Base-by-base conservation (phyloP, 1,284 basidiomycete species). In the Pyrrhoderma noxium region DNA sequence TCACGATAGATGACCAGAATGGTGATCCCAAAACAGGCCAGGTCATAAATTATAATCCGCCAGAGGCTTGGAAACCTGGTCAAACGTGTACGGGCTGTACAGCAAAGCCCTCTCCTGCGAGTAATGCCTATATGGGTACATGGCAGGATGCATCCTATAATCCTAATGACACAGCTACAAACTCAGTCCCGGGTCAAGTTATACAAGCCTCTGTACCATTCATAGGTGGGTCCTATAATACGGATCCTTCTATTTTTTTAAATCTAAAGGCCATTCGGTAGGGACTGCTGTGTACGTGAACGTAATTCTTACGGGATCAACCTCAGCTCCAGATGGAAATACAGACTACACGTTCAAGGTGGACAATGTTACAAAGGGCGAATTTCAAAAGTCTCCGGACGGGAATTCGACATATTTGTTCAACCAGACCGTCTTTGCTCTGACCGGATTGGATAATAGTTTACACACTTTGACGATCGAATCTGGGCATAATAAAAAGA, bases 1-100 rank as follows among this genome's bases (percentile, higher is more conserved):
- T 55, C 8, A 51, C 49, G 2, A 51, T 55, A 23, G 53, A 55
- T 46, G 53, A 55, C 23, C 47, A 49, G 18, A 25, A 41, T 9
- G 53, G 49, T 14, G 53, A 55, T 41, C 44, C 45, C 11, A 35
- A 23, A 9, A 55, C 42, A 3, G 49, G 53, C 7, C 35, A 51
- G 18, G 8, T 8, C 1, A 55, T 55, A 18, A 16, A 31, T 16
- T 55, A 55, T 25, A 42, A 34, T 14, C 53, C 53, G 4, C n/a
- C 38, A 1, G 38, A n/a, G 16, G 53, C 44, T 18, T 55, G 53
- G 53, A 34, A 50, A 3, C 14, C 16, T 16, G 53, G 53, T n/a
- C 53, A 55, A 23, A 40, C 11, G 7, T 55, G 53, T 23, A 16
- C n/a, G n/a, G 8, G 14, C 11, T 55, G 53, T 27, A 43, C 43